Base-by-base conservation (phyloP, 371 early-diverging fungal species). In the Mucor plumbeus region DNA sequence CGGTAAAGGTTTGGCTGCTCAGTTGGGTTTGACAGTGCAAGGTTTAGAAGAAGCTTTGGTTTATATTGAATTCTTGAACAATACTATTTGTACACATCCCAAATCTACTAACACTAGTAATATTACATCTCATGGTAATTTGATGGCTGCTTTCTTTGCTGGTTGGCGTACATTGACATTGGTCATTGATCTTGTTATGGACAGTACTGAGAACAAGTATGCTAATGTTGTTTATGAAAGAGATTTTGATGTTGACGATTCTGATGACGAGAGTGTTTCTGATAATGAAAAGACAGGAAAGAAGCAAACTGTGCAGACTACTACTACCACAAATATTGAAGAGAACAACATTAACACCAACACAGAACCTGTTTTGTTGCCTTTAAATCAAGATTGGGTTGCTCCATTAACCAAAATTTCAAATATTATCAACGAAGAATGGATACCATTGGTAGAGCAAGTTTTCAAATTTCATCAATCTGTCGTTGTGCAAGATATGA, bases 141-240 rank as follows among this genome's bases (percentile, higher is more conserved):
- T 76, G 2, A 72, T 81, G 69, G 69, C 83, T 14, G 79, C 78
- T 3, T 81, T 83, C 58, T 77, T 83, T 61, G 83, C 81, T 35
- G 73, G 77, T 3, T 83, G 83, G 83, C 69, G 73, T 14, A 56
- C 79, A 17, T 41, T 76, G 7, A 39, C 66, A 1, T 39, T 65
- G 5, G 77, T 80, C 7, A 71, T 80, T 17, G 73, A 82, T 41
- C 50, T 70, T 8, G 64, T 77, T 0, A 63, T 73, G 63, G 64
- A 71, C 3, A 69, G 67, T 34, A 76, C 77, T 4, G 72, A 76
- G 44, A 47, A 71, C 26, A 76, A 74, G 15, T 71, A 71, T 53
- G 74, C 71, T 13, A 59, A 63, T 65, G 53, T 61, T 15, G 35
- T 36, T 6, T 61, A 67, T 63, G 68, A 68, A 53, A 44, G 34